Evolutionary conservation across 164 flowering plant species (phyloP), one percentile per base, ranked within the genome.

Genomic region (Stephania japonica): DNA sequence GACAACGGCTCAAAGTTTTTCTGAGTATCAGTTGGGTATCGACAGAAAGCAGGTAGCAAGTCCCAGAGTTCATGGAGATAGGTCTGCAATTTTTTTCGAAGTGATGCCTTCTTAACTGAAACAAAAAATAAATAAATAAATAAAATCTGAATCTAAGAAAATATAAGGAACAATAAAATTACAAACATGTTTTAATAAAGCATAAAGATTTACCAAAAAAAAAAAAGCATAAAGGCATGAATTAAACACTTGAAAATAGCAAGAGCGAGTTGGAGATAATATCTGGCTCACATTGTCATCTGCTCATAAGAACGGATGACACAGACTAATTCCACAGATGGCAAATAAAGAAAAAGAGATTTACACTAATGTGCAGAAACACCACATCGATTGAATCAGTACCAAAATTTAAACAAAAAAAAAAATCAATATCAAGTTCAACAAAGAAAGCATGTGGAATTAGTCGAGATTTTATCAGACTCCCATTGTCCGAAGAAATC

Each of bases 11-110:
- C 79, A 80, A 90, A 76, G 24, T 72, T 85, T 76, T 83, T 71
- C 50, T 77, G 67, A 66, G 81, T 81, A 85, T 94, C 97, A 83
- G 72, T 82, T 67, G 97, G 90, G 79, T 81, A 75, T 42, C 82
- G 83, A 76, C 97, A 94, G 73, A 91, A 92, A 24, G 94, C 86
- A 76, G 97, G 94, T 47, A 94, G 79, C 81, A 94, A 76, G 74
- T 80, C 91, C 90, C 86, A 86, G 7, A 89, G 86, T 24, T 73
- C 88, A 83, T 66, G 83, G 38, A 87, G 85, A 79, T 78, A 80
- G 73, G 80, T 79, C 86, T 83, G 89, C 78, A 93, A 85, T 70
- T 89, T 83, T 76, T 83, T 71, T 65, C 83, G 70, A 65, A 75
- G 79, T 56, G 68, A 72, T 73, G 86, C 73, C 70, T 83, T 89